Evolutionary conservation across 108 stramenopile genomes (phyloP), one percentile per base, ranked within the genome.

Genomic region (Chaetoceros tenuissimus): DNA sequence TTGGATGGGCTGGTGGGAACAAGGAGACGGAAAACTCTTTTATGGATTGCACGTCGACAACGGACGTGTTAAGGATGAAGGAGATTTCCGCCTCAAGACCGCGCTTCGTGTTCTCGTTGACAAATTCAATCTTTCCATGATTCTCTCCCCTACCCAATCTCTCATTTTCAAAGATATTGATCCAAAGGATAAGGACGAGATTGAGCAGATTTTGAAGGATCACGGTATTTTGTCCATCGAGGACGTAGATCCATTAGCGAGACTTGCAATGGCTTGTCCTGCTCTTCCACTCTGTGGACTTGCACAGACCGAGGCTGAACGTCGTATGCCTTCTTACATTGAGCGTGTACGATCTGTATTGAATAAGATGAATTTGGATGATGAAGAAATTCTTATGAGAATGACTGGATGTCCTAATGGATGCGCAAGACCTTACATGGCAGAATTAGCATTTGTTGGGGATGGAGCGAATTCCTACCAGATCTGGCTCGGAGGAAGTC

Each of bases 361-460:
- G 67, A 78, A 81, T 66, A 83, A 72, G 75, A 70, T 87, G 72
- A 87, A 85, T 31, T 62, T 98, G 13, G 71, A 66, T 31, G 94
- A 92, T 47, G 93, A 95, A 63, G 94, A 96, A 69, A 91, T 97
- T 51, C 67, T 97, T 46, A 92, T 96, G 56, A 87, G 98, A 24
- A 96, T 96, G 95, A 97, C 96, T 5, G 98, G 98, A 28, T 98
- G 98, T 78, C 98, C 98, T 30, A 98, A 98, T 68, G 98, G 98
- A 22, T 98, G 98, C 59, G 96, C 95, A 7, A 73, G 98, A 16
- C 98, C 98, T 2, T 97, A 96, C 89, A 96, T 98, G 98, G 98
- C 98, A 29, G 98, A 98, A 72, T 64, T 98, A 24, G 98, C 93
- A 22, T 96, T 97, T 64, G 94, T 98, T 18, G 98, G 98, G 20